These are phyloP conservation scores for Yamadazyma epiphylla DNA, from an alignment of 1,139 yeast genomes.

Conservation along the genomic window DNA sequence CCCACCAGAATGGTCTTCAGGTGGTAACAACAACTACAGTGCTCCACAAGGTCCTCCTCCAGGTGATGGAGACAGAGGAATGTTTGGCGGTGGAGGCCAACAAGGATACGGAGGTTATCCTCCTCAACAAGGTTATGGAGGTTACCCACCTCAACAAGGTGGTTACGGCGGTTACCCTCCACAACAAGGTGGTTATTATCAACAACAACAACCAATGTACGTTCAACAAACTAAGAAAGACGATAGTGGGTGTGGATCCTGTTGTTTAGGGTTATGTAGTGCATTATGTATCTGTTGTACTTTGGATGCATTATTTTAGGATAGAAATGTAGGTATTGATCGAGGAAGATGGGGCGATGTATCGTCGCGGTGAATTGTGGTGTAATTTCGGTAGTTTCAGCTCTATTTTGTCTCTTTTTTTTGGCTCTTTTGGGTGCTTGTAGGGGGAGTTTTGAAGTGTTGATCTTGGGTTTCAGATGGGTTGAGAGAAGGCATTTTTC, in stretches of 20 bases:
- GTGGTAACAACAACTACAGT: conserved; percentile 9
- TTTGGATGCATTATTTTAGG: conserved; percentile 58
- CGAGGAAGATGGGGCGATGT: background rate
- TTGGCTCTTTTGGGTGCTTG: no score
- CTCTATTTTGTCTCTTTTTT: no score
- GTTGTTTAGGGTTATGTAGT: conserved; percentile 48
- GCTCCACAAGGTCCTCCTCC: conserved; percentile 35
- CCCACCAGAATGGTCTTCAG: conserved; percentile 41
- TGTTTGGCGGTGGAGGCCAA: conserved; percentile 19
- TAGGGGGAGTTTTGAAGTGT: no score
- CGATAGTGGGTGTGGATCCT: conserved; percentile 53
- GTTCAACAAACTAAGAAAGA: conserved; percentile 49
- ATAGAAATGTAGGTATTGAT: background rate
- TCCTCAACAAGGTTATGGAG: conserved; percentile 37
- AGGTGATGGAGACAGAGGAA: conserved; percentile 29
- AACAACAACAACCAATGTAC: conserved; percentile 64
- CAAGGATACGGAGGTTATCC: conserved; percentile 26
- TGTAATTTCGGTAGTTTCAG: no score
- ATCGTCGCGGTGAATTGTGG: no score
- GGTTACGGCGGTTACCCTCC: conserved; percentile 23
- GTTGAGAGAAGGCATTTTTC: no score
- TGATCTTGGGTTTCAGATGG: no score
- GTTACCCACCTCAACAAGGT: conserved; percentile 47
- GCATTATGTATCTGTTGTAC: conserved; percentile 76
- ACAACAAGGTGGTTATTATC: conserved; percentile 30